These are phyloP conservation scores for Boletellus sp. DNA, from an alignment of 1,284 basidiomycete species.

Conservation along the genomic window DNA sequence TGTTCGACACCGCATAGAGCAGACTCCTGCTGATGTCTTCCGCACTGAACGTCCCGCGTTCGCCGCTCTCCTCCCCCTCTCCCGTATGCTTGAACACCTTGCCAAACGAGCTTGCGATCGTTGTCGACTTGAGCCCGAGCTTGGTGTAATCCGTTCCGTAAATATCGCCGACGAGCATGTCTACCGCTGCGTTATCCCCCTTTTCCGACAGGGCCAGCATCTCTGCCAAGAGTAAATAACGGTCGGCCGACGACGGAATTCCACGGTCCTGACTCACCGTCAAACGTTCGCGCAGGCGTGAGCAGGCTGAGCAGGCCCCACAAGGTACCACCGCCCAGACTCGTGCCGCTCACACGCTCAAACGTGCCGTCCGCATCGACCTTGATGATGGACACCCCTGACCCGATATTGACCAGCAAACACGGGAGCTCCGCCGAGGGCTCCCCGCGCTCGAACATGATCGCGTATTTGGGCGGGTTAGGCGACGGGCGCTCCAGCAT, in stretches of 20 bases:
- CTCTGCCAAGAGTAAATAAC: conserved; percentile 51
- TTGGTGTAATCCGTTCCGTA: conserved; percentile 94
- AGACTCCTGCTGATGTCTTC: conserved; percentile 95
- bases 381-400: conserved; percentile 96
- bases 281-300: conserved; percentile 94
- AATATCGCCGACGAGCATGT: conserved; percentile 99
- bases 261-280: conserved; percentile 58
- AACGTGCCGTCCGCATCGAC: conserved; percentile 94
- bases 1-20: conserved; percentile 96
- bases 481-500: conserved; percentile 86
- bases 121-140: conserved; percentile 94
- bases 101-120: conserved; percentile 96
- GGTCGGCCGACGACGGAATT: conserved; percentile 1
- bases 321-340: conserved; percentile 96
- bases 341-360: conserved; percentile 96
- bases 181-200: conserved; percentile 92
- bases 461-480: conserved; percentile 85
- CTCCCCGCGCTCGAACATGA: conserved; percentile 75
- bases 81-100: conserved; percentile 94
- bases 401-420: conserved; percentile 96
- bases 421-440: conserved; percentile 91
- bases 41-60: conserved; percentile 63
- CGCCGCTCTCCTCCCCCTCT: conserved; percentile 47
- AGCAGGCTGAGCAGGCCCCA: conserved; percentile 95
- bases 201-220: conserved; percentile 93